Evolutionary conservation across 2,329 filamentous ascomycete genomes (phyloP), one percentile per base, ranked within the genome.

Genomic region (Aspergillus udagawae): DNA sequence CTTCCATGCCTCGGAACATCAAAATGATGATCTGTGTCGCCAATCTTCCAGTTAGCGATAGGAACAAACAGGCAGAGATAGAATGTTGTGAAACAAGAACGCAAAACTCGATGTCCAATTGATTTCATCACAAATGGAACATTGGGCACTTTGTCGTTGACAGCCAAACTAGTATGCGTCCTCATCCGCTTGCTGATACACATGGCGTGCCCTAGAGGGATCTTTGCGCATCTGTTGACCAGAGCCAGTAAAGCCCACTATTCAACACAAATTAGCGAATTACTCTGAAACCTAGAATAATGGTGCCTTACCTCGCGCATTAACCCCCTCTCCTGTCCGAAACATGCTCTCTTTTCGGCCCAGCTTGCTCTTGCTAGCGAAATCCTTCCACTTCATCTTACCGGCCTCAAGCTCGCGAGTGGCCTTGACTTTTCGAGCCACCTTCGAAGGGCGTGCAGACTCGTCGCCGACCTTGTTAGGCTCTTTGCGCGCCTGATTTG

Each of bases 321-420:
- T 85, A 25, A 94, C 83, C 60, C 91, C 88, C 32, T 96, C 92
- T 0, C 92, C 91, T 2, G 92, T 97, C 49, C 92, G 87, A 73
- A 97, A 97, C 92, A 97, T 97, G 81, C 91, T 96, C 51, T 96
- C 91, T 77, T 96, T 96, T 79, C 91, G 92, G n/a, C 79, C 77
- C 58, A 79, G 73, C 70, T 85, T 86, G 58, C 81, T 80, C 73
- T 95, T 96, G 69, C 83, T 81, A 63, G 86, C 89, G 74, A 96
- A 99, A 62, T 95, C 90, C 72, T 97, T 89, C 94, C 94, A 99
- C 72, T 94, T 96, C 69, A 79, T 90, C 80, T 96, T 96, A 69
- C 89, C 88, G 61, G 87, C 90, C 78, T 97, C 93, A 25, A 97
- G 82, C 71, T 95, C 91, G 73, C 92, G 94, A 60, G 88, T 94